Conservation (phyloP, 768 basidiomycete species). For the Mycena epipterygia region DNA sequence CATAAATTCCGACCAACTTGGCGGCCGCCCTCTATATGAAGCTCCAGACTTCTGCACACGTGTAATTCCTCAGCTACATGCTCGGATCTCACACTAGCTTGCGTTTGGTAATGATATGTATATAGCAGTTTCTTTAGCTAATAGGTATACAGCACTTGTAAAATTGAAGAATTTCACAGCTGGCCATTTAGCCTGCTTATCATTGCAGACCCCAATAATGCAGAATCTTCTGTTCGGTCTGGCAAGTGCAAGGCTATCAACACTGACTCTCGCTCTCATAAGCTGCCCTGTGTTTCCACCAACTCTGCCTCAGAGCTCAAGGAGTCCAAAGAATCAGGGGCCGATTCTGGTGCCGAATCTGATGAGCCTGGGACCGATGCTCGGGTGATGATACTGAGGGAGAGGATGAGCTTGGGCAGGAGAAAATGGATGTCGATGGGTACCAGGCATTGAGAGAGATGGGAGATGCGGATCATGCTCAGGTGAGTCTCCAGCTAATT, state of each 20-base stretch:
- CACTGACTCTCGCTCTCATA: not conserved
- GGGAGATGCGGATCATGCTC: conserved; percentile 10
- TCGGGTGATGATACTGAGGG: no score
- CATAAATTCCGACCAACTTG: no score
- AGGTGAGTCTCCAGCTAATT: not conserved
- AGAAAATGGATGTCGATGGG: not conserved
- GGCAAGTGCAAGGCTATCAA: not conserved
- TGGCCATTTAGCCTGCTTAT: no score
- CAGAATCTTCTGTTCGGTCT: not conserved
- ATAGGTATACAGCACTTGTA: no score
- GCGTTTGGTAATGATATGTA: no score
- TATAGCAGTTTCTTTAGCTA: no score
- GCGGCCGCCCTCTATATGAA: no score
- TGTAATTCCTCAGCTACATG: no score
- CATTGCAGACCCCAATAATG: not conserved
- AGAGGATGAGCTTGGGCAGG: not conserved
- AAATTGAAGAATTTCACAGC: no score
- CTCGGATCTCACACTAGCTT: no score
- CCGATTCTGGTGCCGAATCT: not conserved
- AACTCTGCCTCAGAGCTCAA: not conserved
- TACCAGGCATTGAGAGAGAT: conserved; percentile 1
- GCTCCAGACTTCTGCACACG: no score
- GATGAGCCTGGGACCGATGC: not conserved
- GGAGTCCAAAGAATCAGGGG: no score
- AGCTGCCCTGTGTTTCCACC: not conserved